A percentile compares a stretch with the other conserved stretches of the same genome.
phyloP scores from a whole-genome alignment of 345 rosid genomes.

The Lepidium didymum region DNA sequence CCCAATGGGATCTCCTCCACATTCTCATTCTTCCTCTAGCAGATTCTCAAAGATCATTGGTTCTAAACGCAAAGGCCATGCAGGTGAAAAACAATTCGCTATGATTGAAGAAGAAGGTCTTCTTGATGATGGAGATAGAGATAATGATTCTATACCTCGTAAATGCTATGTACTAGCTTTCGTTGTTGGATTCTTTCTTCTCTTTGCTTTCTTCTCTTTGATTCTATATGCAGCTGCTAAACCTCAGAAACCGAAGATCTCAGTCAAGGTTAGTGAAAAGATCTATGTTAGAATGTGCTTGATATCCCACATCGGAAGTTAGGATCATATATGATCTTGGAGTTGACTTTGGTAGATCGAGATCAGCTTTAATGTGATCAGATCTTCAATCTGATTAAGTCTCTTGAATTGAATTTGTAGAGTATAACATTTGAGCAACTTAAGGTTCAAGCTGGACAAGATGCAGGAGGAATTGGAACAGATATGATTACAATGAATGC shows the following conservation, averaged over 20 bases:
- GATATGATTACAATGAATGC: conserved; percentile 85
- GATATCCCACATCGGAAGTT: no score
- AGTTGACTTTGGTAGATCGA: background rate
- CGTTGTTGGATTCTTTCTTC: conserved; percentile 62
- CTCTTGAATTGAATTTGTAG: conserved; percentile 28
- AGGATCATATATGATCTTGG: background rate
- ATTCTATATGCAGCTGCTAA: conserved; percentile 83
- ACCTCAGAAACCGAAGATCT: conserved; percentile 81
- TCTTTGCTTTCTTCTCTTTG: conserved; percentile 74
- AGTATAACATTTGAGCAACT: conserved; percentile 72
- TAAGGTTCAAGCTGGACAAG: conserved; percentile 88
- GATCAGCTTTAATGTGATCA: background rate
- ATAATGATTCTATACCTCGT: conserved; percentile 47
- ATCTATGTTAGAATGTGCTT: no score
- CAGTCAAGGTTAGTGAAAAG: conserved; percentile 48
- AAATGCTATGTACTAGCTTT: conserved; percentile 73
- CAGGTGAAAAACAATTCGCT: conserved; percentile 46
- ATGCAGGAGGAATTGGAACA: conserved; percentile 77
- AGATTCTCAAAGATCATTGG: conserved; percentile 77
- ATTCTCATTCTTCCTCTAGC: conserved; percentile 83
- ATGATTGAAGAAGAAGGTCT: conserved; percentile 92
- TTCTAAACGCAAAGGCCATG: conserved; percentile 33
- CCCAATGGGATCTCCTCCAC: conserved; percentile 90
- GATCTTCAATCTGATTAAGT: background rate
- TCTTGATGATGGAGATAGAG: conserved; percentile 67